Base-by-base conservation (phyloP, 2,329 filamentous ascomycete species). In the Xylariomycetidae sp. region DNA sequence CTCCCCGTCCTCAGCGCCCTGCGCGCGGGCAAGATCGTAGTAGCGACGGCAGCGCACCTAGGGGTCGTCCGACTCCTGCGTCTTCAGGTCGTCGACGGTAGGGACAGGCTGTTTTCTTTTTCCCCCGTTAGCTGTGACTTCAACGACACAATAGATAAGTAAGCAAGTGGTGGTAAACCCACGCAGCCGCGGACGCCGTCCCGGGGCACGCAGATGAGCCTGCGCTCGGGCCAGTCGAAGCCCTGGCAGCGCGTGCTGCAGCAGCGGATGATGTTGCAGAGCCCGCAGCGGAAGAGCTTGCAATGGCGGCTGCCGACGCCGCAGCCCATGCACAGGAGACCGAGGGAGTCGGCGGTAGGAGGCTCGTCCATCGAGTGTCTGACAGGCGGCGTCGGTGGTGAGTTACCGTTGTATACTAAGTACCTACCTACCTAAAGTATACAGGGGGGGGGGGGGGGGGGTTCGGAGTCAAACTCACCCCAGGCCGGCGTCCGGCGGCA, bases 231-330 rank as follows among this genome's bases (percentile, higher is more conserved):
- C 44, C 43, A 46, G 30, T 47, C 43, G 5, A 14, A 2, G 17
- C 27, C 28, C 28, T 47, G 48, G 31, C 47, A 49, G 2, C 1
- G 7, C 13, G 29, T 28, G 26, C 38, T 38, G 26, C 46, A 52
- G 29, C 44, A 50, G 12, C 42, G 37, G 23, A 32, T 38, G 30
- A 42, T 39, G 26, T 45, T 50, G 33, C 41, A 48, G 3, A 27
- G 32, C 2, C 9, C 18, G 18, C 44, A 48, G 18, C 34, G 32
- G 10, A 27, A 22, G 6, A 51, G 44, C 4, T 24, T 16, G 13
- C 9, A 13, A 10, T 33, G 26, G 10, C 32, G 26, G 4, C 34
- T 29, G n/a, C n/a, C n/a, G 4, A 34, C 29, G 6, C 38, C 20
- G 26, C 46, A 50, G 16, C 19, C 9, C n/a, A 49, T 17, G 25